Evolutionary conservation across 768 basidiomycete genomes (phyloP).

Genomic region (Kwoniella europaea): DNA sequence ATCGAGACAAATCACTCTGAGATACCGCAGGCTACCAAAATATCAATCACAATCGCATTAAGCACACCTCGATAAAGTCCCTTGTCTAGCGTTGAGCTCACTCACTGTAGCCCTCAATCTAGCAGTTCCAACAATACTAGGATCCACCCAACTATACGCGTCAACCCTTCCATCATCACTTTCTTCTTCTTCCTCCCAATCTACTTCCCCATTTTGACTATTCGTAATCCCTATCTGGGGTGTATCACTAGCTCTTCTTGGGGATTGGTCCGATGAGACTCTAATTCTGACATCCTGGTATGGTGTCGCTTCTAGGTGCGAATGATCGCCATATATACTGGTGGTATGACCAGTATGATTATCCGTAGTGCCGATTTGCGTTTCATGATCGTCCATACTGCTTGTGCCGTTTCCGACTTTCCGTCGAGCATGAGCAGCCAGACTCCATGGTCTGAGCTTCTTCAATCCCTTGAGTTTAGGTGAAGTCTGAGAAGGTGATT

Average conservation of each 20-base stretch:
- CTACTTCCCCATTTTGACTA: conserved; percentile 21
- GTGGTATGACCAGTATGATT: background rate
- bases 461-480: conserved; percentile 12
- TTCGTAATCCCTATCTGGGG: conserved; percentile 4
- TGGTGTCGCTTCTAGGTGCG: background rate
- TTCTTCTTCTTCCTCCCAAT: conserved; percentile 45
- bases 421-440: conserved; percentile 17
- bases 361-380: background rate
- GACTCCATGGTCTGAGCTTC: conserved; percentile 30
- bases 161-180: conserved; percentile 27
- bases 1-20: background rate
- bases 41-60: background rate
- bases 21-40: conserved; percentile 8
- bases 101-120: conserved; percentile 36
- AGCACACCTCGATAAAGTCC: background rate
- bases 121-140: conserved; percentile 40
- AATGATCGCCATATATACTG: background rate
- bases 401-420: conserved; percentile 4
- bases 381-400: background rate
- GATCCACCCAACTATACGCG: conserved; percentile 51
- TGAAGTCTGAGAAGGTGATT: background rate
- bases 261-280: background rate
- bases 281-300: background rate
- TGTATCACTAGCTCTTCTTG: background rate
- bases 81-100: background rate